Base-by-base conservation (phyloP, 2,329 filamentous ascomycete genomes). In the Epichloe gansuensis region DNA sequence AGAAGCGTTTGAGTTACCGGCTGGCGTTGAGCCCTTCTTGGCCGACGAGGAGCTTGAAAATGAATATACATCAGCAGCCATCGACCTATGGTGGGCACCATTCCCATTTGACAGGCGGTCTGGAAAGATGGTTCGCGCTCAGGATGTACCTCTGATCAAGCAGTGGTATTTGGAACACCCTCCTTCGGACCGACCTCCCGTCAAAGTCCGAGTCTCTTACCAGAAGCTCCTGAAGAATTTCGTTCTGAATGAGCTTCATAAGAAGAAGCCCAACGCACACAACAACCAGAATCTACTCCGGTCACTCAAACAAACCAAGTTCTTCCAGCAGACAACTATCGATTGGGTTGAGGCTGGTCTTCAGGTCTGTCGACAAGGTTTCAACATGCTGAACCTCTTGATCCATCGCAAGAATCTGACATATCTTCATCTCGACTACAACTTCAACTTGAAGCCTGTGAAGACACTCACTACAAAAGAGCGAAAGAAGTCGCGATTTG, bases 281-380 rank as follows among this genome's bases (percentile, higher is more conserved):
- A 95, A 91, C 73, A 95, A 91, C 66, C 93, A 98, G 64, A 89
- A 94, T 62, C 72, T 98, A 54, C 80, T 97, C 66, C 83, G 82
- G 61, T 94, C 89, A 8, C 71, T 98, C 59, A 97, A 96, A 70
- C 84, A 89, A 60, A 98, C 93, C 47, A 98, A 98, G 65, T 98
- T 98, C 74, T 98, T 98, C 78, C 94, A 98, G 70, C 93, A 97
- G 70, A 98, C 93, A 3, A 95, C 89, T 8, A 97, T 98, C 58
- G 93, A 98, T 67, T 98, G 93, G 93, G 93, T 98, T 43, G 93
- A 98, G 73, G 93, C 94, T 61, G 93, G 94, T 72, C 78, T 98
- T 64, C 94, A 98, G 72, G 93, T 98, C 56, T 98, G 93, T 68
- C 83, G 93, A 49, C 93, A 98, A 67, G 93, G 93, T 52, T 98